phyloP scores from a whole-genome alignment of 2,329 filamentous ascomycete species.

The Parastagonospora avenae region DNA sequence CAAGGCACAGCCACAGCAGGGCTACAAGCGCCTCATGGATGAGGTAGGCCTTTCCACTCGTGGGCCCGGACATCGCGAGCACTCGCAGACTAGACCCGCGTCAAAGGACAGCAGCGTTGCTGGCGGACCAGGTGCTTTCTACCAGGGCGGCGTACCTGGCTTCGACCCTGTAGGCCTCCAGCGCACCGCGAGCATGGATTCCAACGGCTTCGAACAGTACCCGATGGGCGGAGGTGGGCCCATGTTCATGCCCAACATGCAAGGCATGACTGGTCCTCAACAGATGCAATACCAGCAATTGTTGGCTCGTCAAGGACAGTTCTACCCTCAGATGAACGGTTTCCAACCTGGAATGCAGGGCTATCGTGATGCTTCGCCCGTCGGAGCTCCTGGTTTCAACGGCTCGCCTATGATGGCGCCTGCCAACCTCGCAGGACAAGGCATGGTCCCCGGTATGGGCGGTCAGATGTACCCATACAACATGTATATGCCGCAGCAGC shows the following conservation, averaged over 20 bases:
- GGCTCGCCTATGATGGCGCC: constrained; percentile 56
- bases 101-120: constrained; percentile 44
- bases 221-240: constrained; percentile 39
- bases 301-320: constrained; percentile 54
- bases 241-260: constrained; percentile 47
- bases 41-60: constrained; percentile 84
- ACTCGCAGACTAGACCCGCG: constrained; percentile 43
- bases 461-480: constrained; percentile 57
- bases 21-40: constrained; percentile 98
- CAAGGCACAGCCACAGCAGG: constrained; percentile 91
- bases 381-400: constrained; percentile 47
- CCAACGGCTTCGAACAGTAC: constrained; percentile 54
- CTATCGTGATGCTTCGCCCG: constrained; percentile 50
- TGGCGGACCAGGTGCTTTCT: constrained; percentile 42
- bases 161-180: constrained; percentile 52
- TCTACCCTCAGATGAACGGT: constrained; percentile 54
- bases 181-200: constrained; percentile 56
- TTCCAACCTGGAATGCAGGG: constrained; percentile 50
- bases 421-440: constrained; percentile 50
- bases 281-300: constrained; percentile 65
- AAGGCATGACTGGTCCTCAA: constrained; percentile 52
- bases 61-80: constrained; percentile 46
- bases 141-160: constrained; percentile 41
- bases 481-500: constrained; percentile 56
- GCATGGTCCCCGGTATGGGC: constrained; percentile 39